phyloP scores from a whole-genome alignment of 2,329 filamentous ascomycete genomes.

The Cytospora schulzeri region DNA sequence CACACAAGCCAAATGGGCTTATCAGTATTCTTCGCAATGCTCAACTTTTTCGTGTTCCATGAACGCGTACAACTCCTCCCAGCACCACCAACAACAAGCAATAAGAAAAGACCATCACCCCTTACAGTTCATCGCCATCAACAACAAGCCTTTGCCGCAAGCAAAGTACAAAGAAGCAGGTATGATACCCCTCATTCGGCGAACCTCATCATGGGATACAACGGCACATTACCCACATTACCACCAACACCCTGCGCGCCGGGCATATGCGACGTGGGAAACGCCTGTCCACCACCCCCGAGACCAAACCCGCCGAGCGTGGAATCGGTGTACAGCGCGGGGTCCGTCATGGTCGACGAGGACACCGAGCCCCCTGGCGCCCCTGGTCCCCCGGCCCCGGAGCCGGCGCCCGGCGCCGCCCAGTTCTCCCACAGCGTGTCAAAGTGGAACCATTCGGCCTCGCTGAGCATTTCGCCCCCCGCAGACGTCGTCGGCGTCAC shows the following conservation, averaged over 20 bases:
- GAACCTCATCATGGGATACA: constrained; percentile 24
- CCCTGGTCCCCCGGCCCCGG: neutral
- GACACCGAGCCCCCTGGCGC: neutral
- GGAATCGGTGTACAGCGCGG: constrained; percentile 22
- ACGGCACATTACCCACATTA: constrained; percentile 9
- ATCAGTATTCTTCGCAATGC: neutral
- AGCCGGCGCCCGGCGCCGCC: constrained; percentile 3
- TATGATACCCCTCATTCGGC: neutral
- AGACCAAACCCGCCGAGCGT: constrained; percentile 19
- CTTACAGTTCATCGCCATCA: too few species aligned
- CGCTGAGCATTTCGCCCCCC: constrained; percentile 19
- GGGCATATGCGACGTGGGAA: constrained; percentile 15
- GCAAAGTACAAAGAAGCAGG: neutral
- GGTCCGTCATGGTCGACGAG: constrained; percentile 19
- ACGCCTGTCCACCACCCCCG: neutral
- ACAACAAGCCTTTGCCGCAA: neutral
- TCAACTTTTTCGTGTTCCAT: neutral
- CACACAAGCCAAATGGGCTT: neutral
- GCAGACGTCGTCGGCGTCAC: constrained; percentile 20
- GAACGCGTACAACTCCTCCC: neutral
- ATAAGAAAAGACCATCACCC: neutral
- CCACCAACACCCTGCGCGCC: neutral
- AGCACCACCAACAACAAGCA: neutral
- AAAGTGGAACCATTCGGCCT: constrained; percentile 27
- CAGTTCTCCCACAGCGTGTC: constrained; percentile 27